phyloP scores from a whole-genome alignment of 75 land plant genomes.

The Cupressus sempervirens region DNA sequence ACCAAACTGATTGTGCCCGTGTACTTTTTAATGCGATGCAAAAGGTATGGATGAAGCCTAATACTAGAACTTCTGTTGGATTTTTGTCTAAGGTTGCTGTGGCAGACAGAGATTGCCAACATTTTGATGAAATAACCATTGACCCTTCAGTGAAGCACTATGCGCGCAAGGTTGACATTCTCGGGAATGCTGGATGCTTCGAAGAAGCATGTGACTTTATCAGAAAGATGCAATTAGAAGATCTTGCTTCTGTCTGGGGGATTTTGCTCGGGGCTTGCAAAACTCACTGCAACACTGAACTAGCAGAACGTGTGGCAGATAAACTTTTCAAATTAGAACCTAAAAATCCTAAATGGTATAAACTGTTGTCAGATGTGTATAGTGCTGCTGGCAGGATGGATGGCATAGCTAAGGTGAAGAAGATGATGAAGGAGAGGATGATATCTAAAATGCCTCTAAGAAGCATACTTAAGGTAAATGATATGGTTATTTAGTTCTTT shows the following conservation, averaged over 20 bases:
- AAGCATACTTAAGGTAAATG: slow-evolving; percentile 26
- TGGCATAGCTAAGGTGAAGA: slow-evolving; percentile 37
- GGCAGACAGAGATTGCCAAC: background rate
- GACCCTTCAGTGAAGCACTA: slow-evolving; percentile 16
- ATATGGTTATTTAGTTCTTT: slow-evolving; percentile 2
- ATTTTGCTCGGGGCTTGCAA: slow-evolving; percentile 17
- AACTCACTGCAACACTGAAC: slow-evolving; percentile 13
- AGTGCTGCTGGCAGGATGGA: slow-evolving; percentile 43
- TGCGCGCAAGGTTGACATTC: slow-evolving; percentile 25
- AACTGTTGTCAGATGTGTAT: slow-evolving; percentile 45
- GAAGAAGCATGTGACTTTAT: slow-evolving; percentile 18
- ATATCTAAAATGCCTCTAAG: slow-evolving; percentile 9
- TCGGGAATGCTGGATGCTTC: slow-evolving; percentile 23
- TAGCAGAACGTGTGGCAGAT: slow-evolving; percentile 17
- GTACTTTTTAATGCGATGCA: slow-evolving; percentile 4
- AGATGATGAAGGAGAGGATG: slow-evolving; percentile 39
- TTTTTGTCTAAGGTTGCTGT: background rate
- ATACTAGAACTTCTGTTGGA: background rate
- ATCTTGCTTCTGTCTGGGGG: slow-evolving; percentile 12
- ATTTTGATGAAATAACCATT: slow-evolving; percentile 8
- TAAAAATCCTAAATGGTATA: slow-evolving; percentile 12
- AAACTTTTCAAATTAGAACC: slow-evolving; percentile 17
- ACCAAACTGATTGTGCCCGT: background rate
- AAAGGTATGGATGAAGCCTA: background rate
- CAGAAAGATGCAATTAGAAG: slow-evolving; percentile 19